Evolutionary conservation across 352 stramenopile species (phyloP), one percentile per base, ranked within the genome.

Genomic region (Phytophthora tentaculata): DNA sequence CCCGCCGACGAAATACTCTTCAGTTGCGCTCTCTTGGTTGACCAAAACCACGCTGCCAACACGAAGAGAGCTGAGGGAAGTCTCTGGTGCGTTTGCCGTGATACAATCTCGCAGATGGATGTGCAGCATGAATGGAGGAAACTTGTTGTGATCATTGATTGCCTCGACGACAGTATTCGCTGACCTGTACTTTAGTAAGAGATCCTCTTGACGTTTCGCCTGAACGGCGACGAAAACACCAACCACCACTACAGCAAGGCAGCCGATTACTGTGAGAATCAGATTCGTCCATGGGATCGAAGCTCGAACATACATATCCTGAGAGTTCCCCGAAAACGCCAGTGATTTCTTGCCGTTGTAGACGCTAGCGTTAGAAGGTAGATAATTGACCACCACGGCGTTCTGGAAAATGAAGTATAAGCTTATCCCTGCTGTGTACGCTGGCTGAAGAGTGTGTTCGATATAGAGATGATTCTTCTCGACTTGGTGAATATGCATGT

Each of bases 381-480:
- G 55, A 14, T 47, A 20, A 7, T n/a, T 20, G 26, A 43, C 55
- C 14, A 65, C 62, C 50, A 79, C 49, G 0, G 48, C 77, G 29
- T 76, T 72, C 29, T 85, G 69, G 56, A 78, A 81, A 14, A 81
- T 41, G 24, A 71, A 81, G 59, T 69, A 81, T 16, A 74, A 64
- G n/a, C n/a, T n/a, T n/a, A n/a, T n/a, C 1, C 72, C 74, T 0
- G 71, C 49, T 0, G 72, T 81, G 44, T 83, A 80, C n/a, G 66
- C 56, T 5, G 69, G 50, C 47, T 83, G 77, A 13, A 83, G 60
- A 8, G 61, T 79, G 32, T 63, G 41, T 20, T 83, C 74, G 19
- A 80, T 72, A 57, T 85, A 83, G 29, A 83, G 8, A 35, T 84
- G 71, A 22, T 83, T 83, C 47, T 61, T 69, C 23, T 79, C 65